Evolutionary conservation across 345 rosid genomes (phyloP), one percentile per base, ranked within the genome.

Genomic region (Rhizophora mangle): DNA sequence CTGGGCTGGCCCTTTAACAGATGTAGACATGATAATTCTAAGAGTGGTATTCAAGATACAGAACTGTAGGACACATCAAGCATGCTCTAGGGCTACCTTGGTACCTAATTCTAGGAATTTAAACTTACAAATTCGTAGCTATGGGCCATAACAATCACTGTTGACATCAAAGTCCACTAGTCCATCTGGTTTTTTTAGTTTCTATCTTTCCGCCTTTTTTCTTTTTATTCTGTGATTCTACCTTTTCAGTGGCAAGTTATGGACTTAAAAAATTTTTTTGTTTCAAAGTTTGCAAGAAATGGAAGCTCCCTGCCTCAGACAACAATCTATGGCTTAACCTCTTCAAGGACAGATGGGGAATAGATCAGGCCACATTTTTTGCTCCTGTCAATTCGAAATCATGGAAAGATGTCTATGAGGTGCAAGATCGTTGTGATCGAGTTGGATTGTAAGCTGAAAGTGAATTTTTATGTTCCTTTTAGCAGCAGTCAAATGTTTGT

Each of bases 301-400:
- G 92, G 87, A 83, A 82, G 63, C 63, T 37, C 18, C 30, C 83
- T 76, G 85, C 82, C 64, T 85, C 89, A 6, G 78, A 84, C 4
- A 55, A 82, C 60, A 59, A 18, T 4, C 68, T 87, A 16, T 85
- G 92, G 89, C 77, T 59, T 31, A 72, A 78, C 49, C 77, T 87
- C 39, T 85, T 85, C 79, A 68, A 52, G 56, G 86, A 83, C 71
- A 79, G 89, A 77, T 83, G 92, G 92, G 87, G 92, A 67, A 76
- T 34, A 53, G 86, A 87, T 60, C 64, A 64, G 1, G 85, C 89
- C 16, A 68, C 78, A 22, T 80, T 81, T 37, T 78, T 64, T 59
- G 80, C 81, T 21, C 87, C 92, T 43, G 6, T 6, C 5, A 34
- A 65, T 37, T 79, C 83, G 3, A 81, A 64, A 74, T 70, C 86